Conservation (phyloP, 148 eudicot species). For the Salicornia ramosissima region DNA sequence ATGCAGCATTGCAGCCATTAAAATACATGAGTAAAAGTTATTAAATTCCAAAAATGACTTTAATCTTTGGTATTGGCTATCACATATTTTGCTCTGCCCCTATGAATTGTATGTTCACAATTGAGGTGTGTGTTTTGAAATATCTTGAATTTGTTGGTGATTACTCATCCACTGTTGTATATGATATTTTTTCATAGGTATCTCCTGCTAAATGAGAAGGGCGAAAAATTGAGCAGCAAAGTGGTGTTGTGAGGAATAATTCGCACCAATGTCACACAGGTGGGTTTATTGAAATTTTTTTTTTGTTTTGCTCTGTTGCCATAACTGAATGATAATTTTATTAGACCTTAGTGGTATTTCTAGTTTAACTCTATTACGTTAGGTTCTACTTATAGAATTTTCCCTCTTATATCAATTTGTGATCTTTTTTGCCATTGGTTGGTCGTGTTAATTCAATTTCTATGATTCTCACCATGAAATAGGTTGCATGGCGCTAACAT, state of each 20-base stretch:
- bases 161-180: background rate
- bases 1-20: too few species aligned
- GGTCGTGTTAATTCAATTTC: conserved; percentile 1
- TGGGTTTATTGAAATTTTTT: conserved; percentile 15
- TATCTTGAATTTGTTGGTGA: background rate
- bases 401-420: background rate
- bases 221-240: conserved; percentile 79
- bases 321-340: background rate
- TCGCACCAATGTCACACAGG: conserved; percentile 99
- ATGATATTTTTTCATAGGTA: conserved; percentile 48
- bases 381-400: background rate
- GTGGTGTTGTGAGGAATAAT: conserved; percentile 82
- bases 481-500: too few species aligned
- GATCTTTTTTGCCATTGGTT: background rate
- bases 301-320: background rate
- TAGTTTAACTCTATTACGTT: background rate
- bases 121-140: background rate
- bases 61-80: too few species aligned
- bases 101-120: too few species aligned
- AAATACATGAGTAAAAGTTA: too few species aligned
- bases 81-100: too few species aligned
- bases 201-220: conserved; percentile 73
- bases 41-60: too few species aligned
- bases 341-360: background rate
- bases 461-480: background rate